phyloP scores from a whole-genome alignment of 805 yeast species.

The Suhomyces emberorum region DNA sequence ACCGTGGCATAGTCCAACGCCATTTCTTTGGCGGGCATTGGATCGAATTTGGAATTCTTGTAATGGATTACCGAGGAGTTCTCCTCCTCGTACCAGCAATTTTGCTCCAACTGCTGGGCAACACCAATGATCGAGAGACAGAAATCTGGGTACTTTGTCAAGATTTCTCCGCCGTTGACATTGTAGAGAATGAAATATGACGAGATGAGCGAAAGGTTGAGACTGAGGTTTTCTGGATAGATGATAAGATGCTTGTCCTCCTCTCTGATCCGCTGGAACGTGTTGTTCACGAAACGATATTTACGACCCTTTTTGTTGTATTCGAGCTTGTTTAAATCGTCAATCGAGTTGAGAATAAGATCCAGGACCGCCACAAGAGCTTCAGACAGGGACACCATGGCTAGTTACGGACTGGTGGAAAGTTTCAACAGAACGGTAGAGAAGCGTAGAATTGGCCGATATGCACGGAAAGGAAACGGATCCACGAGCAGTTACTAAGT shows the following conservation, averaged over 20 bases:
- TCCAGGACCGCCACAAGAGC: constrained; percentile 37
- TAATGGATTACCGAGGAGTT: constrained; percentile 39
- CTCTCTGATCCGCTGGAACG: constrained; percentile 46
- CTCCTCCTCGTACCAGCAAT: constrained; percentile 49
- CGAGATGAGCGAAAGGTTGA: constrained; percentile 37
- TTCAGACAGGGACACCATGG: constrained; percentile 19
- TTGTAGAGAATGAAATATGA: constrained; percentile 41
- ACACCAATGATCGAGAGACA: constrained; percentile 48
- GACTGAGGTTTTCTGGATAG: constrained; percentile 24
- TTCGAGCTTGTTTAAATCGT: constrained; percentile 31
- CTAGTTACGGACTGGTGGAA: neutral
- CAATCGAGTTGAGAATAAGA: constrained; percentile 32
- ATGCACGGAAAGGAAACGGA: no score
- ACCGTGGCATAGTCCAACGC: constrained; percentile 30
- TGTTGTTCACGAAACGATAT: constrained; percentile 47
- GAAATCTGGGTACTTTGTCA: constrained; percentile 36
- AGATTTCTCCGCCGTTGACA: constrained; percentile 35
- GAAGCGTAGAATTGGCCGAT: no score
- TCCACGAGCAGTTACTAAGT: no score
- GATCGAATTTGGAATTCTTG: constrained; percentile 32
- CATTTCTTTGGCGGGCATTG: constrained; percentile 22
- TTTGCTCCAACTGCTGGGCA: constrained; percentile 46
- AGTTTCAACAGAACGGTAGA: no score
- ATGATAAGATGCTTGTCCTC: constrained; percentile 49
- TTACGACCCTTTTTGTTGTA: constrained; percentile 45